These are phyloP conservation scores for Pichia heedii DNA, from an alignment of 805 yeast genomes.

Conservation along the genomic window DNA sequence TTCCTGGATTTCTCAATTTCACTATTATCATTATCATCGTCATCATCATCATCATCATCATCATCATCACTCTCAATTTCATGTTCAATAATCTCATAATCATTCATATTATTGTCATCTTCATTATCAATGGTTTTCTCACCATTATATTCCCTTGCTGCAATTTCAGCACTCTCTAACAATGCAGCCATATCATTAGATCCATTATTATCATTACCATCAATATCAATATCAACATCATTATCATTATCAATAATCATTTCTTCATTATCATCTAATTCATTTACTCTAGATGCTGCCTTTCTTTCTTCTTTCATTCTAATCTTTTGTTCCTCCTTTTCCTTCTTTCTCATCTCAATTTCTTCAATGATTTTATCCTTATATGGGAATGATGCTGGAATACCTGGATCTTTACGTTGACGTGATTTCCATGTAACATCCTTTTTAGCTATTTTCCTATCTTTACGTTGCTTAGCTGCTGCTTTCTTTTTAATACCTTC, in stretches of 20 bases:
- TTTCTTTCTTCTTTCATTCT: slow-evolving; percentile 39
- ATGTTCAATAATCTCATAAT: slow-evolving; percentile 42
- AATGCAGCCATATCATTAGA: slow-evolving; percentile 64
- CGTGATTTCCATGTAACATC: slow-evolving; percentile 92
- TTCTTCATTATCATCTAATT: slow-evolving; percentile 21
- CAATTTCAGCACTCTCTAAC: slow-evolving; percentile 81
- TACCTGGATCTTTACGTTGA: slow-evolving; percentile 81
- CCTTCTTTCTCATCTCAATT: slow-evolving; percentile 54
- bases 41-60: slow-evolving; percentile 25
- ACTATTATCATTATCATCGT: slow-evolving; percentile 24
- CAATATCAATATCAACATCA: too few relatives aligned
- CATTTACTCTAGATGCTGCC: slow-evolving; percentile 19
- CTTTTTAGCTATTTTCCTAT: slow-evolving; percentile 71
- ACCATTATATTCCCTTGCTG: slow-evolving; percentile 70
- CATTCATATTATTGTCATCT: slow-evolving; percentile 34
- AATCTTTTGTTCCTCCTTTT: slow-evolving; percentile 46
- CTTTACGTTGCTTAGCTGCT: slow-evolving; percentile 82
- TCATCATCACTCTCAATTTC: slow-evolving; percentile 32
- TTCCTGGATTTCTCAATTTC: slow-evolving; percentile 71
- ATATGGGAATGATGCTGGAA: slow-evolving; percentile 91
- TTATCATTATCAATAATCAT: slow-evolving; percentile 29
- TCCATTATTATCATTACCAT: slow-evolving; percentile 28
- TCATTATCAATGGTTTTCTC: slow-evolving; percentile 33
- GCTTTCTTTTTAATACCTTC: slow-evolving; percentile 97
- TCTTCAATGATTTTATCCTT: slow-evolving; percentile 72